Conservation (phyloP, 257 asterid genomes). For the Solanum bulbocastanum region DNA sequence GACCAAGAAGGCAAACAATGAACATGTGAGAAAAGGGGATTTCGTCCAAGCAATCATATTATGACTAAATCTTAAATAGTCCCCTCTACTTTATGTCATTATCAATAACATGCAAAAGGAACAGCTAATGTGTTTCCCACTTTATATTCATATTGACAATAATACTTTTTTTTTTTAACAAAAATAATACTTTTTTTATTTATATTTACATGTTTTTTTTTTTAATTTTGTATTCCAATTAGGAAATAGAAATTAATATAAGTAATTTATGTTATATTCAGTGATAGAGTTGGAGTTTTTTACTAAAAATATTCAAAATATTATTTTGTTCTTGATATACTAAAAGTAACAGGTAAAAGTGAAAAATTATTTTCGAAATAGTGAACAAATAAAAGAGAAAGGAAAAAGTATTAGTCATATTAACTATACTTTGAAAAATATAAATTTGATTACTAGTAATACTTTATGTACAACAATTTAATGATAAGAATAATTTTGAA, state of each 20-base stretch:
- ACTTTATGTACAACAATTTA: neutral
- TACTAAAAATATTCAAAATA: too few relatives aligned
- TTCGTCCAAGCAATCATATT: constrained; percentile 8
- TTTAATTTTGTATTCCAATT: too few relatives aligned
- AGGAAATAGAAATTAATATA: too few relatives aligned
- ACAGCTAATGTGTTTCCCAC: neutral
- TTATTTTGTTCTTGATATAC: too few relatives aligned
- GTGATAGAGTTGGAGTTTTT: neutral
- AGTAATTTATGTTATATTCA: neutral
- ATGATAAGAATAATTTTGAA: neutral
- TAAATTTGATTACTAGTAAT: too few relatives aligned
- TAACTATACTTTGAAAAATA: neutral
- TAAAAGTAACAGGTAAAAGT: neutral
- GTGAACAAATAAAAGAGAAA: neutral
- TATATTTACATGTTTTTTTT: too few relatives aligned
- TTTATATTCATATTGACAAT: neutral
- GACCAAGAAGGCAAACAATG: neutral
- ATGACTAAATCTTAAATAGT: neutral
- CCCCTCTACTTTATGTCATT: neutral
- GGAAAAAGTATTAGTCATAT: neutral
- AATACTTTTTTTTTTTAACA: too few relatives aligned
- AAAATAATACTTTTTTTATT: too few relatives aligned
- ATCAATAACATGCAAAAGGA: neutral
- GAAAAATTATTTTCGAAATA: neutral
- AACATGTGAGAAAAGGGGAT: constrained; percentile 11